Percentiles rank a stretch among this genome's conserved stretches.
Evolutionary conservation across 495 filamentous ascomycete species (phyloP).

Genomic region (Penicillium alfredii): DNA sequence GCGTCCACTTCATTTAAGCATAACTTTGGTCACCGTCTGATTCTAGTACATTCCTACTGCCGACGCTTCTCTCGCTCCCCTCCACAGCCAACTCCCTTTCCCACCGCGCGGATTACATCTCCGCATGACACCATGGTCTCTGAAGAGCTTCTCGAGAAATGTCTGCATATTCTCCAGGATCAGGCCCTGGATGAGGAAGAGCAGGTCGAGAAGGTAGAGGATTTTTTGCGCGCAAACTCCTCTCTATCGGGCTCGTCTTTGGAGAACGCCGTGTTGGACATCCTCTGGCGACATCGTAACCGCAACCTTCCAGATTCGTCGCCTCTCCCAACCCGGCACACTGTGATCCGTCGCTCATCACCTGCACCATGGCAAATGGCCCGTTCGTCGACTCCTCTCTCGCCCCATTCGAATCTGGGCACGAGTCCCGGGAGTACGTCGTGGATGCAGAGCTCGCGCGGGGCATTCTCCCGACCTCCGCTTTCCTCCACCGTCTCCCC

Average conservation of each 20-base stretch:
- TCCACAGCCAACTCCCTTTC: too few species aligned
- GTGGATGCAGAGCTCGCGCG: conserved; percentile 65
- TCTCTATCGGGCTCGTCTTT: conserved; percentile 68
- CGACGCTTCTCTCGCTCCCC: too few species aligned
- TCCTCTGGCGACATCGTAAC: conserved; percentile 86
- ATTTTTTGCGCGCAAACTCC: conserved; percentile 74
- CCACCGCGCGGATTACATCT: conserved; percentile 10
- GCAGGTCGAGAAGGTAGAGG: conserved; percentile 86
- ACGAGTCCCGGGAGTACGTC: conserved; percentile 74
- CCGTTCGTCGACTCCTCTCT: conserved; percentile 71
- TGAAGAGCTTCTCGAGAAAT: conserved; percentile 86
- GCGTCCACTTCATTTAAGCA: too few species aligned
- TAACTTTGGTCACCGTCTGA: too few species aligned
- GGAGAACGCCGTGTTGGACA: conserved; percentile 86
- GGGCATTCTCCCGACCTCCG: conserved; percentile 59
- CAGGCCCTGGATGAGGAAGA: conserved; percentile 83
- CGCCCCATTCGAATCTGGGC: conserved; percentile 65
- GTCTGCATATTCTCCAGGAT: conserved; percentile 83
- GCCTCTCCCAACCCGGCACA: conserved; percentile 80
- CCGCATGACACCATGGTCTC: conserved; percentile 63
- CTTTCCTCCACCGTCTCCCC: conserved; percentile 59
- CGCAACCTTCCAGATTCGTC: conserved; percentile 65
- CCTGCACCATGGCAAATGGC: conserved; percentile 87
- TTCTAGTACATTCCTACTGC: too few species aligned
- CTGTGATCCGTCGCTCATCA: conserved; percentile 81